phyloP scores from a whole-genome alignment of 192 early-diverging fungal species.

The Phycomyces blakesleeanus region DNA sequence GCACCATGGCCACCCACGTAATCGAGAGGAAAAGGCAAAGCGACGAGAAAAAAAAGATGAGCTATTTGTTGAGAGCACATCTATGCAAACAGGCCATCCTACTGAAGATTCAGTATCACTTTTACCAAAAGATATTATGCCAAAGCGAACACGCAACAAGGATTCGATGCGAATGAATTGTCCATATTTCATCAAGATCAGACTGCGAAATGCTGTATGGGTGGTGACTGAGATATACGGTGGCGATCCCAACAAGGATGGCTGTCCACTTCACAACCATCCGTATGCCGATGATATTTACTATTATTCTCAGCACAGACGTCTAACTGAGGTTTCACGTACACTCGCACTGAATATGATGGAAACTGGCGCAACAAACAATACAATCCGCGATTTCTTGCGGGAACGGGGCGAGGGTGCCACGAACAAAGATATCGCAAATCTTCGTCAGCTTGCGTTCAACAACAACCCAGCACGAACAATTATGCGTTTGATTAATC shows the following conservation, averaged over 20 bases:
- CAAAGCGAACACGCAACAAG: background rate
- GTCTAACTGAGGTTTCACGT: background rate
- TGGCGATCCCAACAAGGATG: background rate
- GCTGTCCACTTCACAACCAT: constrained; percentile 1
- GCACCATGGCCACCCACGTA: constrained; percentile 2
- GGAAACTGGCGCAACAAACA: constrained; percentile 1
- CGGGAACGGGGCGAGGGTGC: background rate
- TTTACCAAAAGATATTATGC: background rate
- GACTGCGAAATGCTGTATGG: background rate
- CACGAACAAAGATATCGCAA: constrained; percentile 1
- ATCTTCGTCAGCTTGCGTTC: constrained; percentile 1
- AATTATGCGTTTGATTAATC: constrained; percentile 1
- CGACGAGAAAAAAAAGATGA: background rate
- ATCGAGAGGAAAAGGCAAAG: background rate
- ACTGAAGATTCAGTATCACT: background rate
- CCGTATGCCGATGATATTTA: background rate
- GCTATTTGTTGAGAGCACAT: background rate
- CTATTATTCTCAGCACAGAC: background rate
- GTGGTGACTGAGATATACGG: background rate
- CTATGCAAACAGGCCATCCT: background rate
- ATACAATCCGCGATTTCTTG: background rate
- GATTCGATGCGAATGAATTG: background rate
- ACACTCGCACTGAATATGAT: background rate
- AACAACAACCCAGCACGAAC: constrained; percentile 1
- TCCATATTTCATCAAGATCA: background rate